phyloP scores from a whole-genome alignment of 176 grass and related monocot species.

The Bonia amplexicaulis region DNA sequence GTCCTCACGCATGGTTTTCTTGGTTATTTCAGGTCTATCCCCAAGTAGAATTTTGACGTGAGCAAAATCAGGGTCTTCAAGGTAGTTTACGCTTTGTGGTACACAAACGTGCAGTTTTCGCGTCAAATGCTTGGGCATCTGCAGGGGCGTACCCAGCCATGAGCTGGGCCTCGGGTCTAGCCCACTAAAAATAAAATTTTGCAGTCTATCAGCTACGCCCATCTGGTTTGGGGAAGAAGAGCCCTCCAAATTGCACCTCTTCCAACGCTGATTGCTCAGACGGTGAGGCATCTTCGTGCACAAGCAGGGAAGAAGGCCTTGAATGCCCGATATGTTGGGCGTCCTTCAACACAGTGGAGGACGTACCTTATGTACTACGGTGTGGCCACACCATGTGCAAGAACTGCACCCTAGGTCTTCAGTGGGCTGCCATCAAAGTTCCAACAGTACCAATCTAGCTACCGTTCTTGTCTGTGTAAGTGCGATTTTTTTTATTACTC shows the following conservation, averaged over 20 bases:
- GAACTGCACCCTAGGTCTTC: conserved; percentile 71
- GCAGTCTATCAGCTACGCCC: too few species aligned
- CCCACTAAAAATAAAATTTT: too few species aligned
- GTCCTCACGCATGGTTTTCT: conserved; percentile 10
- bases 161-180: too few species aligned
- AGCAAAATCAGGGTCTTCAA: conserved; percentile 7
- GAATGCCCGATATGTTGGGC: conserved; percentile 92
- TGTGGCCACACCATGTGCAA: conserved; percentile 93
- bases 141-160: too few species aligned
- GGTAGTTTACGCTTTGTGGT: background rate
- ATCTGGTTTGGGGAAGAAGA: conserved; percentile 42
- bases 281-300: conserved; percentile 66
- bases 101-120: conserved; percentile 52
- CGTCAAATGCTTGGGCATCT: conserved; percentile 32
- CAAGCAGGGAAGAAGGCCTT: conserved; percentile 64
- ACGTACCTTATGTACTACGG: conserved; percentile 75
- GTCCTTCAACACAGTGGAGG: conserved; percentile 89
- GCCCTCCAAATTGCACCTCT: conserved; percentile 21
- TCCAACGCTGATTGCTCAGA: conserved; percentile 53
- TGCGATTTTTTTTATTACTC: background rate
- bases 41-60: background rate
- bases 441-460: too few species aligned
- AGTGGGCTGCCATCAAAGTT: too few species aligned
- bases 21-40: conserved; percentile 29
- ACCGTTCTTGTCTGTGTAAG: background rate